Percentiles rank a stretch among this genome's conserved stretches.
Conservation (phyloP, 805 yeast species). For the Candida railenensis region DNA sequence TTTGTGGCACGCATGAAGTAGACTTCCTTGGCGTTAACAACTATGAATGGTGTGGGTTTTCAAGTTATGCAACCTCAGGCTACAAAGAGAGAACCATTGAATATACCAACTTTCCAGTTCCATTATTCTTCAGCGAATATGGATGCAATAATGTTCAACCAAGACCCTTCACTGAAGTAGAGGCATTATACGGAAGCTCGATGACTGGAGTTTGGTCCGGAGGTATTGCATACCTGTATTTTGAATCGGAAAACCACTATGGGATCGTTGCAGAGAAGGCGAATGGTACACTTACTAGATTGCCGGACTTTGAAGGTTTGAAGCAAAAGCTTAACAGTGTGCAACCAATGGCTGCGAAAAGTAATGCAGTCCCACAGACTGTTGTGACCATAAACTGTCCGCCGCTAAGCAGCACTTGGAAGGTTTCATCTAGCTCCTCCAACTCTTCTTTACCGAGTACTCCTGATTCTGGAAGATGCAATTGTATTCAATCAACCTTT, state of each 20-base stretch:
- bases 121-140: slow-evolving; percentile 39
- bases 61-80: slow-evolving; percentile 35
- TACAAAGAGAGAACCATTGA: slow-evolving; percentile 34
- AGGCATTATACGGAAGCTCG: slow-evolving; percentile 28
- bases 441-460: slow-evolving; percentile 30
- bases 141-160: slow-evolving; percentile 37
- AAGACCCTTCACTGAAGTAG: slow-evolving; percentile 39
- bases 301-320: slow-evolving; percentile 30
- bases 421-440: too few species aligned
- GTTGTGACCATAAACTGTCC: slow-evolving; percentile 2
- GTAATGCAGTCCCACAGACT: neutral
- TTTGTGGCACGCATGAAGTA: slow-evolving; percentile 21
- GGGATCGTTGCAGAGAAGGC: slow-evolving; percentile 31
- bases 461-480: slow-evolving; percentile 44
- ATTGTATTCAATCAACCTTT: slow-evolving; percentile 40
- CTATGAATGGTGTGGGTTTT: slow-evolving; percentile 45
- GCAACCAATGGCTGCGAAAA: slow-evolving; percentile 2
- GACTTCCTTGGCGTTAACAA: slow-evolving; percentile 38
- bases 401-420: slow-evolving; percentile 14
- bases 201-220: slow-evolving; percentile 41
- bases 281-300: slow-evolving; percentile 23
- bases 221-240: slow-evolving; percentile 37
- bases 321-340: slow-evolving; percentile 19
- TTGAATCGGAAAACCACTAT: slow-evolving; percentile 32
- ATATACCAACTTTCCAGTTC: slow-evolving; percentile 28